phyloP scores from a whole-genome alignment of 1,284 basidiomycete genomes.

The Wolfiporia cocos region DNA sequence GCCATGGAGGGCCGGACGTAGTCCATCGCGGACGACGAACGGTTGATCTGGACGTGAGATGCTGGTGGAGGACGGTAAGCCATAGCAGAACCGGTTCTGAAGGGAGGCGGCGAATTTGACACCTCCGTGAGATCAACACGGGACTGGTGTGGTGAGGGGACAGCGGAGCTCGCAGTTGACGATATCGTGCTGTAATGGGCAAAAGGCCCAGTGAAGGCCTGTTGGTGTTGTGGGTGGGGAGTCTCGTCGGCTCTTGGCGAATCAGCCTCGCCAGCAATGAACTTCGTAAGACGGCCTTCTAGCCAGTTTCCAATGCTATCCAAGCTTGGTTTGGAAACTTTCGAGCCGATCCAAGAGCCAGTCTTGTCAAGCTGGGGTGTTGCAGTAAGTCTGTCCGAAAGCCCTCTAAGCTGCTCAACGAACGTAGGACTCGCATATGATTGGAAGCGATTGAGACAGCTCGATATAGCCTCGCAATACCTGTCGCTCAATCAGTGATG shows the following conservation, averaged over 20 bases:
- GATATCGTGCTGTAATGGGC: conserved; percentile 94
- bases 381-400: conserved; percentile 80
- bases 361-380: conserved; percentile 68
- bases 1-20: conserved; percentile 38
- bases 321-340: conserved; percentile 82
- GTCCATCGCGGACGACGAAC: conserved; percentile 75
- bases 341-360: conserved; percentile 77
- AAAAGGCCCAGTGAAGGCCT: conserved; percentile 75
- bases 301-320: conserved; percentile 92
- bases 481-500: conserved; percentile 32
- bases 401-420: conserved; percentile 72
- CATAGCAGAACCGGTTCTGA: conserved; percentile 62
- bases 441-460: conserved; percentile 58
- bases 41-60: conserved; percentile 48
- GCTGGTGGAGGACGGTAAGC: conserved; percentile 39
- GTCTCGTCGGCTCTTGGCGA: conserved; percentile 38
- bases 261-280: conserved; percentile 86
- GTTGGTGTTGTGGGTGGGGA: conserved; percentile 35
- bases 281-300: conserved; percentile 91
- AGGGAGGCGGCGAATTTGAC: conserved; percentile 31
- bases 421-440: conserved; percentile 66
- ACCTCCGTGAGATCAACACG: conserved; percentile 38
- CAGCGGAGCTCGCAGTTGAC: conserved; percentile 65
- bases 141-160: conserved; percentile 66
- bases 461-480: conserved; percentile 91